Percentiles rank a stretch among this genome's conserved stretches.
Evolutionary conservation across 305 asterid species (phyloP).

Genomic region (Fraxinus nigra): DNA sequence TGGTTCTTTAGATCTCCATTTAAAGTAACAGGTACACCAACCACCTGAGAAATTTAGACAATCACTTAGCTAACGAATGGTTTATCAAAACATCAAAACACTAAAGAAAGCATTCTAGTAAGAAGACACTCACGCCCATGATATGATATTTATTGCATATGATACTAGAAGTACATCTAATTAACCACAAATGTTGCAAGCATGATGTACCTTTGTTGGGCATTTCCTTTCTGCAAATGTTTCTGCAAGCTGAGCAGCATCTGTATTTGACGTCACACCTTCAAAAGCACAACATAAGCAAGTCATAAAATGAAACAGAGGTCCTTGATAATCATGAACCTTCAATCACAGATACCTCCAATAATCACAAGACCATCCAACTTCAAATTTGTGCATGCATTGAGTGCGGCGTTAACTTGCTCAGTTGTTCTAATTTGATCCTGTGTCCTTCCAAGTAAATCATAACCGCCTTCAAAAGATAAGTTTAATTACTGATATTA

Average conservation of each 20-base stretch:
- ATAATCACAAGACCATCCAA: constrained; percentile 84
- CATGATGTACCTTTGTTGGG: constrained; percentile 56
- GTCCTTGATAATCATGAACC: constrained; percentile 21
- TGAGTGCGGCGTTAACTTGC: constrained; percentile 87
- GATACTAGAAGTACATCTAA: constrained; percentile 5
- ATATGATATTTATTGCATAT: constrained; percentile 1
- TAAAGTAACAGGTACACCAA: constrained; percentile 90
- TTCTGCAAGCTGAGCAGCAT: constrained; percentile 98
- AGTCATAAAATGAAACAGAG: constrained; percentile 20
- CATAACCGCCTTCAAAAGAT: constrained; percentile 76
- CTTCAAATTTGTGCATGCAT: constrained; percentile 73
- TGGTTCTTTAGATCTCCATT: constrained; percentile 95
- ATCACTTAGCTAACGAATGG: constrained; percentile 17
- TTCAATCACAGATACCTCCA: constrained; percentile 67
- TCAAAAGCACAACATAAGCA: constrained; percentile 26
- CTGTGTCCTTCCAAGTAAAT: constrained; percentile 88
- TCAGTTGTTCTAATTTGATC: constrained; percentile 95
- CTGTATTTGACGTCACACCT: constrained; percentile 97
- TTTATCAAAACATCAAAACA: constrained; percentile 16
- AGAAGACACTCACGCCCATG: neutral
- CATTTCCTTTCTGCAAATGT: constrained; percentile 87
- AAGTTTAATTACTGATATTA: constrained; percentile 15
- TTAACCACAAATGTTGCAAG: constrained; percentile 3
- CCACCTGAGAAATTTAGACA: constrained; percentile 53
- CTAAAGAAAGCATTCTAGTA: neutral